Evolutionary conservation across 2,329 filamentous ascomycete genomes (phyloP).

Genomic region (Amauroascus niger): DNA sequence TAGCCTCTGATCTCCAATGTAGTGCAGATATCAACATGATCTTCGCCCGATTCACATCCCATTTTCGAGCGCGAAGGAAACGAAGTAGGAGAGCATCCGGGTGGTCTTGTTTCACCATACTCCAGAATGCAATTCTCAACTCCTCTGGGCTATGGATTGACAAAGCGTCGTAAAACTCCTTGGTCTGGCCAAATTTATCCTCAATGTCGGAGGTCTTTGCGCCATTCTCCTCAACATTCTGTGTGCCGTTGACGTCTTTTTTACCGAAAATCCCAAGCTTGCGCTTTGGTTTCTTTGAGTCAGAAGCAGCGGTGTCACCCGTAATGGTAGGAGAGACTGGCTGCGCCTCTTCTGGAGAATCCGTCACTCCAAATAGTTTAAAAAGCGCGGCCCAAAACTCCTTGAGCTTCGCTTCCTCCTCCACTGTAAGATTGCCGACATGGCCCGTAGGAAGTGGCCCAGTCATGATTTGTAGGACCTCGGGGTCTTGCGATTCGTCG

Average conservation of each 20-base stretch:
- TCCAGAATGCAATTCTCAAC: slow-evolving; percentile 75
- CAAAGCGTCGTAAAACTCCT: slow-evolving; percentile 74
- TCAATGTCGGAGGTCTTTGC: slow-evolving; percentile 47
- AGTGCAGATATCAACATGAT: slow-evolving; percentile 92
- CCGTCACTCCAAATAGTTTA: slow-evolving; percentile 66
- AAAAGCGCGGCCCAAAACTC: slow-evolving; percentile 74
- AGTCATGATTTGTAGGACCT: slow-evolving; percentile 24
- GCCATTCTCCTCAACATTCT: slow-evolving; percentile 28
- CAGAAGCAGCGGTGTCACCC: slow-evolving; percentile 23
- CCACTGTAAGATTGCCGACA: slow-evolving; percentile 75
- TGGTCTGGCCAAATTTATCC: slow-evolving; percentile 87
- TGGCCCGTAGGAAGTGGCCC: slow-evolving; percentile 47
- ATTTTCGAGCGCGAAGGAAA: slow-evolving; percentile 83
- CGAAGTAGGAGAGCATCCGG: slow-evolving; percentile 75
- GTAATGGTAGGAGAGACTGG: slow-evolving; percentile 14
- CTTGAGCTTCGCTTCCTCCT: slow-evolving; percentile 79
- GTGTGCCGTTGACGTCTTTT: slow-evolving; percentile 31
- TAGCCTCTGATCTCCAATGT: slow-evolving; percentile 75
- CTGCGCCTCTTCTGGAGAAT: slow-evolving; percentile 37
- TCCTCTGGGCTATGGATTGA: slow-evolving; percentile 66
- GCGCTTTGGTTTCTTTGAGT: slow-evolving; percentile 64
- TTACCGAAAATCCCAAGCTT: slow-evolving; percentile 60
- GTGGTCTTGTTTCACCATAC: slow-evolving; percentile 89
- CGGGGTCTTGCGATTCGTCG: slow-evolving; percentile 15
- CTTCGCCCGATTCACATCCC: slow-evolving; percentile 87